Evolutionary conservation across 495 filamentous ascomycete genomes (phyloP), one percentile per base, ranked within the genome.

Genomic region (Sporormia fimetaria): DNA sequence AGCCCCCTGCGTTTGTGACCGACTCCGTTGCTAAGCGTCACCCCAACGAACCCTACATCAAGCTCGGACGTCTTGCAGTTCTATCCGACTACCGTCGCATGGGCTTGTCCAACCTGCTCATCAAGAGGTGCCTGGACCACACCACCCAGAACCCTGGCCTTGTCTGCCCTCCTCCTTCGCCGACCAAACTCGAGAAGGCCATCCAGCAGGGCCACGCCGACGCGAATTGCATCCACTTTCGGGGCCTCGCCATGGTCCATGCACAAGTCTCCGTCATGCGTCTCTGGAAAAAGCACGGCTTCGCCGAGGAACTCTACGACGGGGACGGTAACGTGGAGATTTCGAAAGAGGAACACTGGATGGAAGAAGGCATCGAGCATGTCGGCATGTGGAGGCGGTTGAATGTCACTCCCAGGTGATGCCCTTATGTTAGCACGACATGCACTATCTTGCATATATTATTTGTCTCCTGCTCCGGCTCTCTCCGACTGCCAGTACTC

Each of bases 301-400:
- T 93, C 54, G 57, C 69, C 6, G 86, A 94, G 62, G 66, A 74
- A 55, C 61, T 57, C 6, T 71, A 90, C 74, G 82, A 83, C 21
- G 41, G 38, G n/a, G 22, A 44, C 4, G 49, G 49, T 7, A 23
- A 33, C 7, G 51, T 46, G 7, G 45, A 45, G 27, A 41, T 46
- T 10, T 1, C 23, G 21, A 41, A 41, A 18, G 51, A 49, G 37
- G 34, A 30, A 0, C 62, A 48, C 47, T 95, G 87, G 83, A 62
- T 66, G 26, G 87, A 94, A 63, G 84, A 92, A 47, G 84, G 82
- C 15, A 84, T 93, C 49, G 67, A 70, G 51, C 87, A 94, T 69
- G 71, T 87, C 21, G 84, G 80, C 10, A 88, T 93, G 84, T 88
- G 59, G 63, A 57, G 46, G 38, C 36, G 59, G 49, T n/a, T 63